Percentiles rank a stretch among this genome's conserved stretches.
phyloP scores from a whole-genome alignment of 2,329 filamentous ascomycete species.

The Ophiocordyceps robertsii region DNA sequence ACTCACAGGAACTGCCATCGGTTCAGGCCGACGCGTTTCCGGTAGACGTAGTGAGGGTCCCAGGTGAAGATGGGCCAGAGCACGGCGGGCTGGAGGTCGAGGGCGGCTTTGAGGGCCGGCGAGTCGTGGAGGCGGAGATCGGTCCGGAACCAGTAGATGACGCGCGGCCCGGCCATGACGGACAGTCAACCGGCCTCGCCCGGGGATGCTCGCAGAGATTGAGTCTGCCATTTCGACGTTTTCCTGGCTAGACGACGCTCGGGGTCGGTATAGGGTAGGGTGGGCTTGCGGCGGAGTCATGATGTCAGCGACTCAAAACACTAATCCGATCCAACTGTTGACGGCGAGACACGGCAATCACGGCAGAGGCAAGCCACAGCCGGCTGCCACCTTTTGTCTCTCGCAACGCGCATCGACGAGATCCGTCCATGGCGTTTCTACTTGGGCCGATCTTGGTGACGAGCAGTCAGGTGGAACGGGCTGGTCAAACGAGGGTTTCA shows the following conservation, averaged over 20 bases:
- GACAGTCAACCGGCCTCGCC: not conserved
- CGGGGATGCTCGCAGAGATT: too few species aligned
- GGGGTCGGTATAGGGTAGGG: too few species aligned
- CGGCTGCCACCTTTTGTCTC: not conserved
- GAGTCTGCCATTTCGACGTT: too few species aligned
- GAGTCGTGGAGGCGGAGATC: constrained; percentile 68
- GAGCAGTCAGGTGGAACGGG: too few species aligned
- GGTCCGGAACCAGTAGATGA: constrained; percentile 70
- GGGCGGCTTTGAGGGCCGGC: constrained; percentile 56
- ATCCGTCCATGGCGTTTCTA: not conserved
- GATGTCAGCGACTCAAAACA: too few species aligned
- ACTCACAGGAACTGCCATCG: constrained; percentile 58
- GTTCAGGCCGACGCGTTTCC: constrained; percentile 55
- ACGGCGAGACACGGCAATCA: not conserved
- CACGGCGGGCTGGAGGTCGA: constrained; percentile 53
- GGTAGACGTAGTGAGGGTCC: constrained; percentile 71
- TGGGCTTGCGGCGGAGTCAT: too few species aligned
- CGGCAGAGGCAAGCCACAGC: not conserved
- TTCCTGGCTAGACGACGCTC: too few species aligned
- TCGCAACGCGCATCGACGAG: not conserved
- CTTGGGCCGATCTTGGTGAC: not conserved
- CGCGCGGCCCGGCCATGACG: constrained; percentile 24
- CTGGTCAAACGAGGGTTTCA: too few species aligned
- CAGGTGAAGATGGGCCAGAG: constrained; percentile 69
- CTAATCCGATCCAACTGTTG: too few species aligned